Conservation (phyloP, 78 protist genomes). For the Guillardia theta region DNA sequence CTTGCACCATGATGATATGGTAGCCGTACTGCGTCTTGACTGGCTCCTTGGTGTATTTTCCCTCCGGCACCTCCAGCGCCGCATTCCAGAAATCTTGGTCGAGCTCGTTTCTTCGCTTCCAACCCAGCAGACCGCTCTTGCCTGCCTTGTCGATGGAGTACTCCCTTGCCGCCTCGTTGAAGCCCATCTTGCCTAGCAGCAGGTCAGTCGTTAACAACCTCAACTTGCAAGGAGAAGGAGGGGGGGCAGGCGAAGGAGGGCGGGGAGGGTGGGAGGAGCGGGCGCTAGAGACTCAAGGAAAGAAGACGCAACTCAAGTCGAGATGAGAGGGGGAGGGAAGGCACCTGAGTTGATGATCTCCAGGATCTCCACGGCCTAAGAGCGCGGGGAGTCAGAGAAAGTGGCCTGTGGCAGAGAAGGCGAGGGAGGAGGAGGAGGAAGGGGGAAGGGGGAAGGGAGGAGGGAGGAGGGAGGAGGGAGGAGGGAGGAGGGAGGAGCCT, state of each 20-base stretch:
- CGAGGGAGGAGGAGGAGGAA: neutral
- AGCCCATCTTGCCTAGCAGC: neutral
- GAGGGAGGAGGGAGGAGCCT: neutral
- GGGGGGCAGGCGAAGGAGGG: too few species aligned
- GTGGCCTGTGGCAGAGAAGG: neutral
- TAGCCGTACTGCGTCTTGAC: constrained; percentile 28
- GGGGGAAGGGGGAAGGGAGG: neutral
- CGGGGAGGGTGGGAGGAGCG: too few species aligned
- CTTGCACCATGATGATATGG: constrained; percentile 27
- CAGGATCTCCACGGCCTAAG: too few species aligned
- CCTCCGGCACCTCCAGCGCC: neutral
- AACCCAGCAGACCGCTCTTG: neutral
- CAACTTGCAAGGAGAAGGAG: too few species aligned
- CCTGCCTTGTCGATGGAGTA: constrained; percentile 36
- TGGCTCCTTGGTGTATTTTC: neutral
- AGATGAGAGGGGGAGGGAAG: too few species aligned
- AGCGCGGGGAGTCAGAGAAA: too few species aligned
- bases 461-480: neutral
- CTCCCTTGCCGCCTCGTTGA: constrained; percentile 32
- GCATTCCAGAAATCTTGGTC: constrained; percentile 28
- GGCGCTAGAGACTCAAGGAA: too few species aligned
- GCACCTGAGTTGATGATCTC: too few species aligned
- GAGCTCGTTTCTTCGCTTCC: neutral
- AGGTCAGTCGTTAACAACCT: too few species aligned
- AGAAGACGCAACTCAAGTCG: too few species aligned